Percentiles rank a stretch among this genome's conserved stretches.
These are phyloP conservation scores for Fusarium nanum DNA, from an alignment of 2,329 filamentous ascomycete genomes.

Conservation along the genomic window DNA sequence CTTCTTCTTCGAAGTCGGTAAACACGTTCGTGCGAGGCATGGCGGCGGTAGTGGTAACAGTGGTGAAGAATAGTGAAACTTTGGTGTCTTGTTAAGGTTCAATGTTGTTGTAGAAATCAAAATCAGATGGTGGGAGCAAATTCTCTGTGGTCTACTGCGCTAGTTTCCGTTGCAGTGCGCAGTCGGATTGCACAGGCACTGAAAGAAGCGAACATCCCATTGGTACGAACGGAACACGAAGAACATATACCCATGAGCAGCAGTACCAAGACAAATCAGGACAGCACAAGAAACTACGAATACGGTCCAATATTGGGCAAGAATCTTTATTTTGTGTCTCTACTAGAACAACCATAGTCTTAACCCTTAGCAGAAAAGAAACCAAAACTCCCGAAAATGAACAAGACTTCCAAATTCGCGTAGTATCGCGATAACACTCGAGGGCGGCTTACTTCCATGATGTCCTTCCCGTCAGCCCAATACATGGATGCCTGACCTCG, in stretches of 20 bases:
- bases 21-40: not conserved
- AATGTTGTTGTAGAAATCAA: not conserved
- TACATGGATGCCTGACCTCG: accelerated
- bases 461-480: too few relatives aligned
- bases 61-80: too few relatives aligned
- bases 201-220: not conserved
- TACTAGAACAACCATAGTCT: not conserved
- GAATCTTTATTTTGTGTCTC: not conserved
- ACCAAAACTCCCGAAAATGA: not conserved
- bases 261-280: not conserved
- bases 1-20: not conserved
- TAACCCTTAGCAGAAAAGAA: not conserved
- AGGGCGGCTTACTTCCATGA: accelerated
- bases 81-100: not conserved
- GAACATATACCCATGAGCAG: not conserved
- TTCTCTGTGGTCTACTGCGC: not conserved
- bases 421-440: not conserved
- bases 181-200: not conserved
- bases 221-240: not conserved
- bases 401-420: accelerated
- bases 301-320: not conserved
- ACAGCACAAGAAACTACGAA: not conserved
- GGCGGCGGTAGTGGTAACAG: too few relatives aligned
- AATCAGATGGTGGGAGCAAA: not conserved
- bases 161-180: not conserved